These are phyloP conservation scores for Coprinopsis cinerea DNA, from an alignment of 768 basidiomycete species.

Conservation along the genomic window DNA sequence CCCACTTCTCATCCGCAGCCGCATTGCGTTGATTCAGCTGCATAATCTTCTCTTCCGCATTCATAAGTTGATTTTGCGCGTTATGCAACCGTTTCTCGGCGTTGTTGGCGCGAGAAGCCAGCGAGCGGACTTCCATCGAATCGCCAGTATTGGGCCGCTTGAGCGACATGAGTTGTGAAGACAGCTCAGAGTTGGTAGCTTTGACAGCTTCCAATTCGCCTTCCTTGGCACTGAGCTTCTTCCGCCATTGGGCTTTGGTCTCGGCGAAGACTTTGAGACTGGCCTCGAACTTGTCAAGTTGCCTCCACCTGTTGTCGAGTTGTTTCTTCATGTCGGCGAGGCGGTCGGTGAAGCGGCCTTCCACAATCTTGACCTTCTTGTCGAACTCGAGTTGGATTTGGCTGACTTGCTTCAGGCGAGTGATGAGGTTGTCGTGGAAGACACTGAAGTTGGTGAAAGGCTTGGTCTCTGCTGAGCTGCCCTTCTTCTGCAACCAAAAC, in stretches of 20 bases:
- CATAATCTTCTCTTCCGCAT: conserved; percentile 81
- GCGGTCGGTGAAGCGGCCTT: conserved; percentile 66
- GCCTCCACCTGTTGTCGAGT: conserved; percentile 82
- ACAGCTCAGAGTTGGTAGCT: conserved; percentile 70
- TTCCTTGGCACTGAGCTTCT: conserved; percentile 75
- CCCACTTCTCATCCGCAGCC: conserved; percentile 84
- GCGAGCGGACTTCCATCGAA: conserved; percentile 63
- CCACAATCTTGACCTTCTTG: conserved; percentile 74
- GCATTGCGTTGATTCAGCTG: conserved; percentile 65
- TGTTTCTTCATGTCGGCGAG: conserved; percentile 78
- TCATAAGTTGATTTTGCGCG: conserved; percentile 75
- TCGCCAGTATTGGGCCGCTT: conserved; percentile 57
- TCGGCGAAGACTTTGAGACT: conserved; percentile 80
- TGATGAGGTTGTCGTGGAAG: conserved; percentile 92
- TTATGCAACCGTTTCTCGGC: conserved; percentile 87
- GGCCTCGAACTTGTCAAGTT: conserved; percentile 88
- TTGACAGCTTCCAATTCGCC: conserved; percentile 87
- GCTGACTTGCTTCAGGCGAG: conserved; percentile 76
- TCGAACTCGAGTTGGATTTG: conserved; percentile 87
- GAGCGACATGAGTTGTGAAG: conserved; percentile 57
- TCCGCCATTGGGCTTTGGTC: conserved; percentile 77
- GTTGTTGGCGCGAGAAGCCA: conserved; percentile 69
- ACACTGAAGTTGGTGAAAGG: conserved; percentile 91
- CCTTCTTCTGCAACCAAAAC: conserved; percentile 52
- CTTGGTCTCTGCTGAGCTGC: conserved; percentile 74